Evolutionary conservation across 148 eudicot genomes (phyloP), one percentile per base, ranked within the genome.

Genomic region (Selenicereus undatus): DNA sequence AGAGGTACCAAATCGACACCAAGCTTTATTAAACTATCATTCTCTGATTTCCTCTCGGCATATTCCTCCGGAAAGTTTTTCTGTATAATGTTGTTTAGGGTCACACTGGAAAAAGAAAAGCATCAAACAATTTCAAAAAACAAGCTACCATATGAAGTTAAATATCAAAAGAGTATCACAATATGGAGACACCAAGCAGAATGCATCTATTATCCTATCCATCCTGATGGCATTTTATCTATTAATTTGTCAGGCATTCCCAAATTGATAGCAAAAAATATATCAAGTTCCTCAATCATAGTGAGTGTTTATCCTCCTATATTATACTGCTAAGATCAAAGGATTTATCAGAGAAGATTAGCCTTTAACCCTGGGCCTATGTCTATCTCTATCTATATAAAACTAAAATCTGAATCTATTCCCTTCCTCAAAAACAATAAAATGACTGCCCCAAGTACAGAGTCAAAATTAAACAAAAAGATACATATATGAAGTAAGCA

Each of bases 1-100:
- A 97, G 95, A 60, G 99, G 99, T 80, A 97, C 80, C 90, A 97
- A 84, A 86, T 97, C 97, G 82, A 85, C 88, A 56, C 94, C 92
- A 84, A 75, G 87, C 75, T 88, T 91, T 78, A 88, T 89, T 86
- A 92, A 82, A 85, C 82, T 90, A 71, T 92, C 90, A 81, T 94
- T 86, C 89, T 97, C 98, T 48, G 80, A 76, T 83, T 94, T 92
- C 87, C 99, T 94, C 88, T 92, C 95, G 14, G 90, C 94, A 86
- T 88, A 92, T 80, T 97, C 98, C 87, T 89, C 96, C 0, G 99
- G 94, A 77, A 97, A 97, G 81, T 82, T 91, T 85, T 88, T 97
- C 88, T 92, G 87, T 76, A 97, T 90, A 73, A 97, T 94, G 88
- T 91, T 97, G 92, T 92, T 92, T 83, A 97, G 87, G 32, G 97